Base-by-base conservation (phyloP, 352 stramenopile species). In the Globisporangium orthogonon region DNA sequence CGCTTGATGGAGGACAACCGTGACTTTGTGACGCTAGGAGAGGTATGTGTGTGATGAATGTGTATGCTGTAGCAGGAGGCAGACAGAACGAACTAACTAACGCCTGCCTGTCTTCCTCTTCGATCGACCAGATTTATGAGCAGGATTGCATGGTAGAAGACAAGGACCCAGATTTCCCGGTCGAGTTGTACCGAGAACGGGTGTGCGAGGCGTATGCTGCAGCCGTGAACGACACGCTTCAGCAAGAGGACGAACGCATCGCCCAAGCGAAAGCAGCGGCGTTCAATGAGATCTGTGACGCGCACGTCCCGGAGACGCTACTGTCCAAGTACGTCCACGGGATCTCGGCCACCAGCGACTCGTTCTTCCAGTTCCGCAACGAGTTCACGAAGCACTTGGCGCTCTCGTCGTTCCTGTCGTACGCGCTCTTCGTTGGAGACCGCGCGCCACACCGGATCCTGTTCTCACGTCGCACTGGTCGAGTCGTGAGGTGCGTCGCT, bases 341-440 rank as follows among this genome's bases (percentile, higher is more conserved):
- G 4, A 87, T 89, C 45, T 87, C 79, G 17, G 66, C 74, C 11
- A 71, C 83, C 57, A 85, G 68, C 18, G 87, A 96, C 45, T 75
- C 83, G 15, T 92, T 93, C 58, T 94, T 91, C 54, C 77, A 93
- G 63, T 94, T 95, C 55, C 80, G 86, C 52, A 87, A 69, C 57
- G 82, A 91, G 60, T 95, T 96, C 69, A 89, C 84, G 17, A 88
- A 91, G 63, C 83, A 96, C 61, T 55, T 91, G 30, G 87, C 82
- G 35, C 70, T 96, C 7, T 91, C 80, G 51, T 94, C 80, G 30
- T 89, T 95, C 51, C 65, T 96, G 52, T 88, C 87, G 61, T 94
- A 94, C 60, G 78, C 73, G 14, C 67, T 96, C 18, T 91, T 90
- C 67, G 83, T 93, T 11, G 87, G 87, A 2, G 84, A 96, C 54